Base-by-base conservation (phyloP, 352 stramenopile species). In the Pythium vanterpoolii region DNA sequence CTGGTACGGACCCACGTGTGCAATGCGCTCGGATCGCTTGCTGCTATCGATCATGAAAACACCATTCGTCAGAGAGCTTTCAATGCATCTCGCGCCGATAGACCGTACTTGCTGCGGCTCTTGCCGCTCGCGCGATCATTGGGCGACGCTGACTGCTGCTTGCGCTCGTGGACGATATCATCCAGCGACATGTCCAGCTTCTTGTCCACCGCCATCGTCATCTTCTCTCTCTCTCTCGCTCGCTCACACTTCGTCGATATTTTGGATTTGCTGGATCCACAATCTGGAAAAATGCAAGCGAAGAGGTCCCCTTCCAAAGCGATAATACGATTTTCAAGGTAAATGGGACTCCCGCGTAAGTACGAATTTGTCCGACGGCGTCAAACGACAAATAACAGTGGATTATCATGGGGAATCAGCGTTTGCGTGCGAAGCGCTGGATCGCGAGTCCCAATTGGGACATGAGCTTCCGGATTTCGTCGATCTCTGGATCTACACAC, bases 141-240 rank as follows among this genome's bases (percentile, higher is more conserved):
- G 38, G 47, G 23, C 48, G 26, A 44, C 44, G 27, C 21, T 54
- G 33, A 60, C 57, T 49, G 51, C 26, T 34, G 58, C 61, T 85
- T 76, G 64, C 71, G 68, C 68, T 88, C 72, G 47, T 83, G 56
- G 19, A 70, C 72, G 59, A 88, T 91, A 43, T 87, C 64, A 26
- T 87, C 81, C 50, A 89, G 68, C 46, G 76, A 75, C 81, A 89
- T 91, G 57, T 80, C 71, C 38, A 89, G 71, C 66, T 86, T 87
- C 69, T 89, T 87, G 66, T 85, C 74, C 43, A 75, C 74, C 64
- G 54, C 79, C 74, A 34, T 62, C 66, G 23, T n/a, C 49, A 34
- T 57, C 33, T 43, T 68, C 28, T 54, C 48, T 52, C 50, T 28
- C 39, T 45, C 26, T 61, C 14, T 11, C 7, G 8, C 13, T 40